These are phyloP conservation scores for Scheffersomyces coipomensis DNA, from an alignment of 805 yeast genomes.

Conservation along the genomic window DNA sequence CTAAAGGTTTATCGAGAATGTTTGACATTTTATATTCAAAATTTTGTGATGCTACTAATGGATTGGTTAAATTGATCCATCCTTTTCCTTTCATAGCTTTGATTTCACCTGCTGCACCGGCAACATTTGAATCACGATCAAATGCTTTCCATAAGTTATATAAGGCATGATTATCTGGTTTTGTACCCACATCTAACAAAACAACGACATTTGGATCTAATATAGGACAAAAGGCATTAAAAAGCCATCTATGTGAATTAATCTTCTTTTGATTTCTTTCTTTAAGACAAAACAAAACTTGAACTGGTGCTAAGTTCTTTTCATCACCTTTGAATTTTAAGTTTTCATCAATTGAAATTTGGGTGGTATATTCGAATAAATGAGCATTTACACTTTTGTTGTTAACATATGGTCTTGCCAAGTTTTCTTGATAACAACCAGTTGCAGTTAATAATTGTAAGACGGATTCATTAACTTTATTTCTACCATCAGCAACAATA, in stretches of 20 bases:
- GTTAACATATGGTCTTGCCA: slow-evolving; percentile 92
- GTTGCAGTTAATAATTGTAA: slow-evolving; percentile 87
- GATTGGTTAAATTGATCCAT: slow-evolving; percentile 79
- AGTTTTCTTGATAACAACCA: slow-evolving; percentile 96
- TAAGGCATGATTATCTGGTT: slow-evolving; percentile 83
- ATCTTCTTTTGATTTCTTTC: slow-evolving; percentile 91
- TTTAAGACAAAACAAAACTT: slow-evolving; percentile 86
- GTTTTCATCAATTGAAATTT: slow-evolving; percentile 86
- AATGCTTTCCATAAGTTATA: slow-evolving; percentile 98
- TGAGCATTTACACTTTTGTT: slow-evolving; percentile 91
- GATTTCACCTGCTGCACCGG: slow-evolving; percentile 99
- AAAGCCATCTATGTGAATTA: slow-evolving; percentile 97
- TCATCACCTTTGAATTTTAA: slow-evolving; percentile 88
- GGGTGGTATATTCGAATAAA: slow-evolving; percentile 93
- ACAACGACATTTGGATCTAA: slow-evolving; percentile 89
- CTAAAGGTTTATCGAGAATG: slow-evolving; percentile 90
- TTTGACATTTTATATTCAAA: slow-evolving; percentile 98
- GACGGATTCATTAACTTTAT: slow-evolving; percentile 80
- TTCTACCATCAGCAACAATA: slow-evolving; percentile 92
- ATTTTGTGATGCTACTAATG: slow-evolving; percentile 93
- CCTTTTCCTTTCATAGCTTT: slow-evolving; percentile 91
- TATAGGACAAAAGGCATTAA: slow-evolving; percentile 90
- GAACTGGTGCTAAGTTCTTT: slow-evolving; percentile 91
- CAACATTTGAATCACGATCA: slow-evolving; percentile 93
- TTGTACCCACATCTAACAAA: slow-evolving; percentile 94